A percentile compares a stretch with the other conserved stretches of the same genome.
Evolutionary conservation across 495 filamentous ascomycete genomes (phyloP).

Genomic region (Staphylotrichum tortipilum): DNA sequence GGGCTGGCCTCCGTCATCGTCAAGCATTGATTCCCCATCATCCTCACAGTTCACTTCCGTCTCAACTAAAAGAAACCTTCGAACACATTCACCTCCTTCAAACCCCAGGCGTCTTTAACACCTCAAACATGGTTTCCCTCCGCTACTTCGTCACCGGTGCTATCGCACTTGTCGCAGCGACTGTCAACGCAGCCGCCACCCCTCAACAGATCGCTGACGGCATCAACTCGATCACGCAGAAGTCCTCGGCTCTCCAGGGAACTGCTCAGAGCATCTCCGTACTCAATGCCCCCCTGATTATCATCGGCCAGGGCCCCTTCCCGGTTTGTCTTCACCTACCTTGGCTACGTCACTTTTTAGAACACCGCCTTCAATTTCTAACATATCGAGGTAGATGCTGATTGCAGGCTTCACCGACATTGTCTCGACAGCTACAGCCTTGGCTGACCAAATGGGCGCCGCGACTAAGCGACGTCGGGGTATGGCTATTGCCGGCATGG

Average conservation of each 20-base stretch:
- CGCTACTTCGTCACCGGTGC: background rate
- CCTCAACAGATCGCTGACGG: slow-evolving; percentile 15
- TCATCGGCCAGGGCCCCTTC: slow-evolving; percentile 22
- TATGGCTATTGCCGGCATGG: too few relatives aligned
- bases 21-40: too few relatives aligned
- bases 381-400: background rate
- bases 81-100: too few relatives aligned
- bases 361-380: too few relatives aligned
- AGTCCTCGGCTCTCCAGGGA: slow-evolving; percentile 19
- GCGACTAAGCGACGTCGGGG: too few relatives aligned
- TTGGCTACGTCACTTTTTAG: too few relatives aligned
- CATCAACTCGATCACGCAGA: slow-evolving; percentile 16
- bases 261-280: slow-evolving; percentile 22
- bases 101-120: background rate
- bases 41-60: too few relatives aligned
- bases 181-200: background rate
- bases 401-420: background rate
- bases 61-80: too few relatives aligned
- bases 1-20: too few relatives aligned
- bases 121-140: background rate
- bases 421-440: background rate
- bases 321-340: slow-evolving; percentile 4
- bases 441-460: too few relatives aligned
- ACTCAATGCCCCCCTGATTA: slow-evolving; percentile 18
- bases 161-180: background rate